Conservation (phyloP, 177 flowering plant species). For the Vitis hybrid region DNA sequence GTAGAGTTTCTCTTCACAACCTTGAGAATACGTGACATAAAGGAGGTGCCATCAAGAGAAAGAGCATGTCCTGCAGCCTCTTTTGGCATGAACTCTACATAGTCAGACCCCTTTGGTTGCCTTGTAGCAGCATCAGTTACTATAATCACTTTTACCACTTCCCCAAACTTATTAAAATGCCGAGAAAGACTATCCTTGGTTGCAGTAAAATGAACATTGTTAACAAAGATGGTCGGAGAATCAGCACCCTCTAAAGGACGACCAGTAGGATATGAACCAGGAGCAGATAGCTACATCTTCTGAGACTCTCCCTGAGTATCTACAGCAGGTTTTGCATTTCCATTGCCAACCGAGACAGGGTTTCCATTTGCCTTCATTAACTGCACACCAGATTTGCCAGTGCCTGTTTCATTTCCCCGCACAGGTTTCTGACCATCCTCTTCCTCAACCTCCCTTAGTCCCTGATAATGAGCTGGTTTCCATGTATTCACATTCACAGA, state of each 20-base stretch:
- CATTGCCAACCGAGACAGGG: too few relatives aligned
- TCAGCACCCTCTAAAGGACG: constrained; percentile 77
- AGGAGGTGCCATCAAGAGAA: constrained; percentile 85
- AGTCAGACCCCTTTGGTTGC: constrained; percentile 94
- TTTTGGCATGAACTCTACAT: constrained; percentile 77
- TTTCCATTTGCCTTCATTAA: too few relatives aligned
- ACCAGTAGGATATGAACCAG: constrained; percentile 51
- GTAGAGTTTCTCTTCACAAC: constrained; percentile 63
- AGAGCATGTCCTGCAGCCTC: constrained; percentile 86
- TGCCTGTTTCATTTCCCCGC: too few relatives aligned
- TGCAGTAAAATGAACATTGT: constrained; percentile 96
- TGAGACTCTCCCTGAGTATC: too few relatives aligned
- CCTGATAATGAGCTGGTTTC: too few relatives aligned
- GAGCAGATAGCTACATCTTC: constrained; percentile 10
- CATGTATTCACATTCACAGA: too few relatives aligned
- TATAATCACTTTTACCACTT: constrained; percentile 79
- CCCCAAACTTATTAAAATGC: constrained; percentile 88
- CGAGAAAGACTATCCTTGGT: constrained; percentile 88
- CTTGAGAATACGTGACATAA: constrained; percentile 92
- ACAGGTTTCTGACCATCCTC: too few relatives aligned
- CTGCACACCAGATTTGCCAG: too few relatives aligned
- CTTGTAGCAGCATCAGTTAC: constrained; percentile 90
- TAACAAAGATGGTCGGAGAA: constrained; percentile 80
- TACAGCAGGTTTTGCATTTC: too few relatives aligned
- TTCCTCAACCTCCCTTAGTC: too few relatives aligned